phyloP scores from a whole-genome alignment of 805 yeast genomes.

The Hanseniaspora guilliermondii region DNA sequence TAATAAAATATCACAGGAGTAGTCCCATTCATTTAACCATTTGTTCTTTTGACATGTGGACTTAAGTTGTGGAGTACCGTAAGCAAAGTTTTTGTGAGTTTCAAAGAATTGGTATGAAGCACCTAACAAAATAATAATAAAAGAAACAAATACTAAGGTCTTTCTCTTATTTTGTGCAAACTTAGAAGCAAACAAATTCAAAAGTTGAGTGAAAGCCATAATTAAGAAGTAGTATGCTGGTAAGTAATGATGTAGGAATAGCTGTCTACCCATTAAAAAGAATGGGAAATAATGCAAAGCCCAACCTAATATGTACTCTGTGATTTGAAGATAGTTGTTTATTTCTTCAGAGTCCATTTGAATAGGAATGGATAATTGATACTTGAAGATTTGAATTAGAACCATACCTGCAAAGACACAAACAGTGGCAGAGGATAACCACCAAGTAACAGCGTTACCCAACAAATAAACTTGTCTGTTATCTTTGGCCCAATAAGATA shows the following conservation, averaged over 20 bases:
- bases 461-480: conserved; percentile 53
- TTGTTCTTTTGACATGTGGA: conserved; percentile 49
- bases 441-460: conserved; percentile 76
- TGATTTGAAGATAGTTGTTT: conserved; percentile 52
- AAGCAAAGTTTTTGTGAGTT: conserved; percentile 58
- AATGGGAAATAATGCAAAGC: conserved; percentile 60
- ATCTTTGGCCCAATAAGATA: conserved; percentile 62
- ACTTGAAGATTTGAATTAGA: conserved; percentile 37
- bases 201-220: conserved; percentile 57
- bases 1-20: conserved; percentile 53
- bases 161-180: conserved; percentile 20
- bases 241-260: conserved; percentile 85
- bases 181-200: conserved; percentile 41
- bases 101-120: conserved; percentile 43
- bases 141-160: conserved; percentile 31
- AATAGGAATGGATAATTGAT: conserved; percentile 50
- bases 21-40: conserved; percentile 69
- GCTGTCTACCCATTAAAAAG: conserved; percentile 80
- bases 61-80: conserved; percentile 72
- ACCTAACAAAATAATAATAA: conserved; percentile 39
- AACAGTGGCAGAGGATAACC: conserved; percentile 48
- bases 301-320: conserved; percentile 61
- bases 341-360: conserved; percentile 41
- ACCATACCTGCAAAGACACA: conserved; percentile 38
- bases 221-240: conserved; percentile 86